Evolutionary conservation across 2,329 filamentous ascomycete species (phyloP), one percentile per base, ranked within the genome.

Genomic region (Fusarium tricinctum): DNA sequence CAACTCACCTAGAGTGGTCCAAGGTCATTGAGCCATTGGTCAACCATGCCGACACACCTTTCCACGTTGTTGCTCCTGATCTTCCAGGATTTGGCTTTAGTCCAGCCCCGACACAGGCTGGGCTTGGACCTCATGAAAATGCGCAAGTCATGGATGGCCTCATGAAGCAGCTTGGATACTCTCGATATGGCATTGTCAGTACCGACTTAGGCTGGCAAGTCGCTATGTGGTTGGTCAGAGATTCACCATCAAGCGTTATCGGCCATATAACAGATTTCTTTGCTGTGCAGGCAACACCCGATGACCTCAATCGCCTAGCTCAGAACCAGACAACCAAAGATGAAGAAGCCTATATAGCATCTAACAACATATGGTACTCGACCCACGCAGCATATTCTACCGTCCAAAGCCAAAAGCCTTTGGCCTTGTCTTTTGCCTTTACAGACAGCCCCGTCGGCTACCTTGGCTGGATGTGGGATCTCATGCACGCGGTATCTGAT

Each of bases 61-160:
- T 83, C 71, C 81, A 85, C 66, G 76, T 85, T 33, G 78, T 86
- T 5, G 81, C 80, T 0, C 84, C 84, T 6, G 81, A 78, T 6
- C 68, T 81, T 3, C 81, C 82, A 1, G 82, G 81, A 20, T 85
- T 78, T 60, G 82, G 78, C 13, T 84, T 84, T 68, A 82, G 79
- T 1, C 73, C 76, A 4, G 57, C 68, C 5, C 58, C 69, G 4
- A 43, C 9, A 2, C 30, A 58, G 10, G 40, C 71, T 0, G 80
- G 79, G 0, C 76, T 82, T 28, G 75, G 69, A 4, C 66, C 73
- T 3, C 49, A 53, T 3, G 71, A 79, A 30, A 71, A 73, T 9
- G 79, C 75, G 0, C 64, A 75, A 7, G 73, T 74, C 2, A 79
- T 79, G 59, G 62, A 81, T 58, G 69, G 68, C 10, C 66, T 84